Conservation (phyloP, 305 asterid species). For the Solanum hybrid region DNA sequence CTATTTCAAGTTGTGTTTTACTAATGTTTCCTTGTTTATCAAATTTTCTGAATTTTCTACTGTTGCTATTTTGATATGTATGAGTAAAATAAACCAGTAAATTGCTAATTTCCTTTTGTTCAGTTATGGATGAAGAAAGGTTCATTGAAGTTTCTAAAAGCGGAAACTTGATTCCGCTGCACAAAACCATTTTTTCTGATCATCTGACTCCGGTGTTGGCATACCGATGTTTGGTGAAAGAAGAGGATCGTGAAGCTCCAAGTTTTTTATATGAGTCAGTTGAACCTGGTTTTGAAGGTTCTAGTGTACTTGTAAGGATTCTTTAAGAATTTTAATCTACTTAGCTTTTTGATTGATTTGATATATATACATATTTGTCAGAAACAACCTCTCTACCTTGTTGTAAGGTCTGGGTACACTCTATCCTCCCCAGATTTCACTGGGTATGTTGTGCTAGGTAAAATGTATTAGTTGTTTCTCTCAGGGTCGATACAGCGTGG, state of each 20-base stretch:
- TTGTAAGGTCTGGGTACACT: not conserved
- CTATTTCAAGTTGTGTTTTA: not conserved
- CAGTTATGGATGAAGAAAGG: constrained; percentile 45
- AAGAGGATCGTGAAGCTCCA: constrained; percentile 75
- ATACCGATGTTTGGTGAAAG: constrained; percentile 82
- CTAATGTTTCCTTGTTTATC: not conserved
- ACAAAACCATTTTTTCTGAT: constrained; percentile 69
- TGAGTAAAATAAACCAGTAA: not conserved
- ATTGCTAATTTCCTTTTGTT: not conserved
- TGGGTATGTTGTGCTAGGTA: not conserved
- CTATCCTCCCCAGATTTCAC: not conserved
- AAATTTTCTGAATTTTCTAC: not conserved
- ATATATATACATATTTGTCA: not conserved
- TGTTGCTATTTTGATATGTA: not conserved
- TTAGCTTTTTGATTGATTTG: not conserved
- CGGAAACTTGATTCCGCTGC: constrained; percentile 61
- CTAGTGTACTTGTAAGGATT: constrained; percentile 21
- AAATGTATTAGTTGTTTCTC: not conserved
- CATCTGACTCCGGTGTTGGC: constrained; percentile 90
- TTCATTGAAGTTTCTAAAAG: constrained; percentile 50
- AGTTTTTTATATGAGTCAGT: constrained; percentile 86
- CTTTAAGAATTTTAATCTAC: no score
- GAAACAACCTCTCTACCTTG: not conserved
- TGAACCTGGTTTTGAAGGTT: constrained; percentile 20
- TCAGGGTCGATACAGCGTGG: constrained; percentile 85